Base-by-base conservation (phyloP, 208 protist species). In the Trypanosoma mega region DNA sequence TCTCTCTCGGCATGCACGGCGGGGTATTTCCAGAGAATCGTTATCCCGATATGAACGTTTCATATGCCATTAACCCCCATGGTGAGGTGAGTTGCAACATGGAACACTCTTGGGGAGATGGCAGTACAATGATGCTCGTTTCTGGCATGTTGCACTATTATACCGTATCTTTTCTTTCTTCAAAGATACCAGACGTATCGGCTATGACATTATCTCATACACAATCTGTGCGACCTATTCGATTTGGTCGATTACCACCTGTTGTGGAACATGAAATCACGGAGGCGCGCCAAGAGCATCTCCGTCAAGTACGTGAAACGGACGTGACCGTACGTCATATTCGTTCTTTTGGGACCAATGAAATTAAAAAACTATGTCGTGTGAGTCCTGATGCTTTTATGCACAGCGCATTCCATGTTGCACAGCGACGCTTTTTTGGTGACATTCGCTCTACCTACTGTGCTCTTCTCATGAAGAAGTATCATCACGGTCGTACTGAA, bases 51-150 rank as follows among this genome's bases (percentile, higher is more conserved):
- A 69, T 69, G 36, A 69, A 69, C 39, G 63, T 69, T 1, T 50
- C 41, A 20, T 69, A 62, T 39, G 36, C 33, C 23, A 18, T 69
- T 7, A 36, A 62, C 30, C 47, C 63, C 3, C 21, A n/a, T 30
- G 63, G 63, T 43, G 33, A n/a, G 2, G 47, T 34, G 16, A 57
- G 54, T 29, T 69, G 63, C 29, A 69, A 69, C 31, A 62, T 69
- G 7, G 63, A 69, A 36, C 63, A 69, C 26, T 69, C 63, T 16
- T 69, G 63, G 63, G 63, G 63, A 39, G 63, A 69, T 43, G 63
- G 63, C 23, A 54, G 46, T 31, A 50, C 54, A 21, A 60, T 62
- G 52, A 37, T 54, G 23, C 23, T 56, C 21, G 63, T 62, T 44
- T 55, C n/a, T 34, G 49, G 46, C 27, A 37, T 47, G 23, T 56